Base-by-base conservation (phyloP, 495 filamentous ascomycete genomes). In the Neurospora sp. region DNA sequence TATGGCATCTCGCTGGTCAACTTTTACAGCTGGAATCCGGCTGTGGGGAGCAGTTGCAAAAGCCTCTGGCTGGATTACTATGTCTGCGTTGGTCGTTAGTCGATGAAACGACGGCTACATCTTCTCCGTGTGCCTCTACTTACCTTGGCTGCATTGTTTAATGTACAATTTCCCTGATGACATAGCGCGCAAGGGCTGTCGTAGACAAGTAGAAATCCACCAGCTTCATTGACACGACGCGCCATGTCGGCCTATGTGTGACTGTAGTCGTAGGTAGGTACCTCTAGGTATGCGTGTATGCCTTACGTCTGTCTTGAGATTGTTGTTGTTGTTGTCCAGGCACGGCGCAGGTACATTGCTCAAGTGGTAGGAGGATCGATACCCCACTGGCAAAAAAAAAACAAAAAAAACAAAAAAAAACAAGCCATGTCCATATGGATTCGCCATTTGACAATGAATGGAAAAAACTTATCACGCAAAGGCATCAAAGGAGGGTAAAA, bases 21-120 rank as follows among this genome's bases (percentile, higher is more conserved):
- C 7, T 77, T 87, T 70, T 75, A 74, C 10, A 53, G 70, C 70
- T 83, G 79, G 79, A 87, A 87, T 74, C 75, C 81, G 0, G 82
- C 79, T 61, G 76, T 86, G 53, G 77, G 83, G 22, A 59, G 16
- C 68, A 41, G 65, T 11, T 73, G 72, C 22, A 8, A 20, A n/a
- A 20, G 2, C 18, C 41, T 31, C 16, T n/a, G 38, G 35, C 20
- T 73, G 31, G 69, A 39, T 39, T 39, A 59, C 14, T 71, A 71
- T 46, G 44, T 42, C 41, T 42, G 41, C 41, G 41, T 42, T 7
- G 41, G 41, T 42, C 41, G 16, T 42, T 42, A 18, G 41, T 42
- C 6, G 5, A 14, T 42, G 41, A 16, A 3, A 42, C 16, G 41
- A 18, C 41, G 14, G 5, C 41, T 18, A 14, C 14, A 2, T 42